Evolutionary conservation across 2,329 filamentous ascomycete species (phyloP).

Genomic region (Neonectria faginata): DNA sequence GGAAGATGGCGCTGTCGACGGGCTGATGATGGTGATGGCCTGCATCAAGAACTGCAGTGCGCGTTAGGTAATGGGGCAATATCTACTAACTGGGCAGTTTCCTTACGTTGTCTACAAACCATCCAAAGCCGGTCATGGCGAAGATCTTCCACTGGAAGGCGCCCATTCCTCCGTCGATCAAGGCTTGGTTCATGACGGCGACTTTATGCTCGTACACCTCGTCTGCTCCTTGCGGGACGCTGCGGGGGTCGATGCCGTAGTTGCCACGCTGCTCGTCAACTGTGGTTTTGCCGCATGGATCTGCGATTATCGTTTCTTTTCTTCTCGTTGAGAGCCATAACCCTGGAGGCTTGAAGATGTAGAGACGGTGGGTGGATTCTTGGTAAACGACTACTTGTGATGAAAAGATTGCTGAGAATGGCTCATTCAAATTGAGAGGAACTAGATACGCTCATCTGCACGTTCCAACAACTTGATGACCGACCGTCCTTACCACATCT

Average conservation of each 20-base stretch:
- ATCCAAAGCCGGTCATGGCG: constrained; percentile 43
- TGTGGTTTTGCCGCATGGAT: not conserved
- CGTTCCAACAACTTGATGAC: too few species aligned
- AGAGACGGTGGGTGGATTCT: too few species aligned
- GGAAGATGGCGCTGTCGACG: constrained; percentile 57
- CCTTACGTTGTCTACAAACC: constrained; percentile 44
- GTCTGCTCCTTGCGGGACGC: constrained; percentile 28
- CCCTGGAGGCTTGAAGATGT: not conserved
- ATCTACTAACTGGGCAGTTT: too few species aligned
- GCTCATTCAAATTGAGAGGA: too few species aligned
- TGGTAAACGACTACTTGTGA: too few species aligned
- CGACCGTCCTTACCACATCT: too few species aligned
- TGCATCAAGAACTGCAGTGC: constrained; percentile 42
- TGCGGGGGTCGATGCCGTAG: constrained; percentile 37
- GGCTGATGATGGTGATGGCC: constrained; percentile 49
- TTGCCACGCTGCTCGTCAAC: constrained; percentile 16
- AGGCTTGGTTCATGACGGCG: constrained; percentile 41
- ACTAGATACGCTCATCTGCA: too few species aligned
- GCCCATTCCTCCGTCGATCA: constrained; percentile 43
- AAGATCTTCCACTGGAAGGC: constrained; percentile 34
- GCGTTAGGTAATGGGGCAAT: too few species aligned
- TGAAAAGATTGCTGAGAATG: too few species aligned
- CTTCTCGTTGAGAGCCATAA: constrained; percentile 13
- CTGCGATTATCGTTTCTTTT: not conserved
- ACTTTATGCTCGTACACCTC: constrained; percentile 39